phyloP scores from a whole-genome alignment of 306 rosid species.

The Citrullus mucosospermus region DNA sequence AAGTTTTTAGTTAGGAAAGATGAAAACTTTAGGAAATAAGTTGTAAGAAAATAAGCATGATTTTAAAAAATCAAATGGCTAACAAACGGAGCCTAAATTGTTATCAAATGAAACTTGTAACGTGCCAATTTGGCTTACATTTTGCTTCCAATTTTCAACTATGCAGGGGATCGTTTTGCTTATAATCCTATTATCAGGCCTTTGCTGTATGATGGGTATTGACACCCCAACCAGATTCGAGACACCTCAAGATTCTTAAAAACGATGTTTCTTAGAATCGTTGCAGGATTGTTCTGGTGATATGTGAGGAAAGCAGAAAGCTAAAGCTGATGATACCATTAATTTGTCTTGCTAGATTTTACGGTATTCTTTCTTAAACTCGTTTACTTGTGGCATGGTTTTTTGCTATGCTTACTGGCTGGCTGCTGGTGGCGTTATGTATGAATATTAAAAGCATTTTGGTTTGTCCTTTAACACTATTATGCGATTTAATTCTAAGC shows the following conservation, averaged over 20 bases:
- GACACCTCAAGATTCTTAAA: constrained; percentile 72
- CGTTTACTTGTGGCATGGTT: not conserved
- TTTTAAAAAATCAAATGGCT: too few species aligned
- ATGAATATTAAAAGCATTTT: not conserved
- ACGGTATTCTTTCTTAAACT: not conserved
- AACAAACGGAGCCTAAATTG: too few species aligned
- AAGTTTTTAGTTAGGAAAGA: too few species aligned
- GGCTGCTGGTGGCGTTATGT: not conserved
- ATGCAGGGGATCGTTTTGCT: constrained; percentile 76
- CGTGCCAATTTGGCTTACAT: constrained; percentile 15
- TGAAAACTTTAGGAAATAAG: too few species aligned
- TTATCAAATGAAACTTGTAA: too few species aligned
- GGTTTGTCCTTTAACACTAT: not conserved
- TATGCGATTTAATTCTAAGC: constrained; percentile 1
- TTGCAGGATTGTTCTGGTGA: not conserved
- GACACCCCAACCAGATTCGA: constrained; percentile 96
- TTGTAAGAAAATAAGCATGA: too few species aligned
- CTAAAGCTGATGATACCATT: constrained; percentile 6
- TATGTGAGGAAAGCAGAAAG: constrained; percentile 3
- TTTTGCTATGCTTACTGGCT: not conserved
- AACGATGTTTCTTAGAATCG: not conserved
- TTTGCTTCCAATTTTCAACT: constrained; percentile 9
- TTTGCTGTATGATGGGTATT: constrained; percentile 98
- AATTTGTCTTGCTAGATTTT: not conserved
- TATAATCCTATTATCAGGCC: constrained; percentile 78